Percentiles rank a stretch among this genome's conserved stretches.
Conservation (phyloP, 805 yeast genomes). For the Naumovozyma dairenensis region DNA sequence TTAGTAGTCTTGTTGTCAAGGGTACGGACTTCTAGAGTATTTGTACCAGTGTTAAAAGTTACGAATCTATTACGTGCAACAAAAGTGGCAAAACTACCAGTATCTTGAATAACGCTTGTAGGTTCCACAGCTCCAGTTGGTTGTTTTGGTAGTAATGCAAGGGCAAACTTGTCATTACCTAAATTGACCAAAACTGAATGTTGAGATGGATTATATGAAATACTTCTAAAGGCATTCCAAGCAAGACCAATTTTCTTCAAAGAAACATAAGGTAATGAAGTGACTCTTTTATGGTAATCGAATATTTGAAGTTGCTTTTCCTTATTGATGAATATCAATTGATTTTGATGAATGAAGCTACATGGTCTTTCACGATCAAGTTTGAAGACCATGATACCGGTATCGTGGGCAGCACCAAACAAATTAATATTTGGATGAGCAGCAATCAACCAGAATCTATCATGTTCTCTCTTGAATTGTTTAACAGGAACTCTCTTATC, state of each 20-base stretch:
- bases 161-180: constrained; percentile 58
- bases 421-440: constrained; percentile 85
- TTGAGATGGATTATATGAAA: constrained; percentile 90
- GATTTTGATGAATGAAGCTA: constrained; percentile 61
- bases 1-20: constrained; percentile 75
- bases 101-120: constrained; percentile 64
- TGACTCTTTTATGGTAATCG: constrained; percentile 54
- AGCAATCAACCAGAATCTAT: constrained; percentile 87
- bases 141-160: constrained; percentile 72
- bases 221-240: constrained; percentile 75
- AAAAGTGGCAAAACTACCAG: constrained; percentile 77
- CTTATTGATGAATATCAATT: constrained; percentile 62
- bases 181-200: constrained; percentile 73
- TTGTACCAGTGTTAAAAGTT: constrained; percentile 54
- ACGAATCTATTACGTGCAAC: constrained; percentile 93
- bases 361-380: constrained; percentile 91
- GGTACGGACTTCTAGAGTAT: constrained; percentile 74
- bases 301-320: constrained; percentile 80
- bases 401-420: constrained; percentile 93
- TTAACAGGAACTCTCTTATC: constrained; percentile 88
- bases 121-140: constrained; percentile 93
- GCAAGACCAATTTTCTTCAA: constrained; percentile 76
- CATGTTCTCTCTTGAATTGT: constrained; percentile 87
- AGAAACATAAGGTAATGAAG: constrained; percentile 69
- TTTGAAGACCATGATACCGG: constrained; percentile 97